Percentiles rank a stretch among this genome's conserved stretches.
phyloP scores from a whole-genome alignment of 768 basidiomycete species.

The Russula compacta region DNA sequence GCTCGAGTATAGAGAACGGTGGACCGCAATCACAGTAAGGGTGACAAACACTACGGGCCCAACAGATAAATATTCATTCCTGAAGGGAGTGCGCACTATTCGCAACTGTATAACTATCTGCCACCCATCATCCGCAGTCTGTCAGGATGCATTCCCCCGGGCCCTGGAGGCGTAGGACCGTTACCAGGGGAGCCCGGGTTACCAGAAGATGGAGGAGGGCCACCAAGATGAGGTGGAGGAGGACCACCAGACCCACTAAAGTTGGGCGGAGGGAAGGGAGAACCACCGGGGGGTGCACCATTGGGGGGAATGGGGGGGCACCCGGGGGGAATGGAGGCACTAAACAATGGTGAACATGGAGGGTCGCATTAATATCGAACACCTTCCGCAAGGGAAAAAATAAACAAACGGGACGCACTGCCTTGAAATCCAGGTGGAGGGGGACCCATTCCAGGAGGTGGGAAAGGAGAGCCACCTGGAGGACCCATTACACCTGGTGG shows the following conservation, averaged over 20 bases:
- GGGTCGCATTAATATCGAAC: not conserved
- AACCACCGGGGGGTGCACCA: slow-evolving; percentile 15
- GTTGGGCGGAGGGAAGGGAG: slow-evolving; percentile 30
- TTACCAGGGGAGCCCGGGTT: slow-evolving; percentile 2
- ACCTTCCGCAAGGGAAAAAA: not conserved
- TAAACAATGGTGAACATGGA: not conserved
- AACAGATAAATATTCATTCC: not conserved
- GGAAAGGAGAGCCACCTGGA: slow-evolving; percentile 66
- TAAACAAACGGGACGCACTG: slow-evolving; percentile 29
- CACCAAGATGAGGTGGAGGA: slow-evolving; percentile 11
- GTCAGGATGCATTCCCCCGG: slow-evolving; percentile 79
- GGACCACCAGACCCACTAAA: slow-evolving; percentile 26
- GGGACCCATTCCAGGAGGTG: slow-evolving; percentile 41
- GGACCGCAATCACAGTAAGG: not conserved
- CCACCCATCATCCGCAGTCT: slow-evolving; percentile 66
- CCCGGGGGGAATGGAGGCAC: slow-evolving; percentile 43
- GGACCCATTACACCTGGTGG: slow-evolving; percentile 42
- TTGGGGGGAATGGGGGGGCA: slow-evolving; percentile 35
- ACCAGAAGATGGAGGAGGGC: slow-evolving; percentile 21
- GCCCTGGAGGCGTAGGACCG: slow-evolving; percentile 27
- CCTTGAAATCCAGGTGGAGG: slow-evolving; percentile 38
- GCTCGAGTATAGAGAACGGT: not conserved
- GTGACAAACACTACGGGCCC: not conserved
- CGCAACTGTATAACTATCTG: not conserved
- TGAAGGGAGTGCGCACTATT: not conserved